phyloP scores from a whole-genome alignment of 352 stramenopile genomes.

The Phytophthora ohioensis region DNA sequence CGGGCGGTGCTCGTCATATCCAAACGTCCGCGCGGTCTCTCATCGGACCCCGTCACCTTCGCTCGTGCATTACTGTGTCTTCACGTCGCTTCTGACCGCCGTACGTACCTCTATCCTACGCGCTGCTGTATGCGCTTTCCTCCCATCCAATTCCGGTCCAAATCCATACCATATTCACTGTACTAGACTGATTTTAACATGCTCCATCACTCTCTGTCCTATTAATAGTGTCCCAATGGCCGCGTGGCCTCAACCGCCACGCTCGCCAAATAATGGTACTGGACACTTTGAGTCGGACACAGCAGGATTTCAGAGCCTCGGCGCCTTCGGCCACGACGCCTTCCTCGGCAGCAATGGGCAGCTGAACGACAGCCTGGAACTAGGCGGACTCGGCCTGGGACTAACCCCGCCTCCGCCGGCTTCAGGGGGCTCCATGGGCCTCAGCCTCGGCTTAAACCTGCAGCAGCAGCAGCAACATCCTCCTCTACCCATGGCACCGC shows the following conservation, averaged over 20 bases:
- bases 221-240: constrained; percentile 42
- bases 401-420: constrained; percentile 12
- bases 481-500: constrained; percentile 24
- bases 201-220: constrained; percentile 18
- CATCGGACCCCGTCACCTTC: not conserved
- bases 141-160: not conserved
- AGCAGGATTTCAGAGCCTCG: constrained; percentile 24
- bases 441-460: constrained; percentile 19
- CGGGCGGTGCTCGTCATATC: constrained; percentile 20
- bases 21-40: constrained; percentile 19
- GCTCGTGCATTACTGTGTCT: too few species aligned
- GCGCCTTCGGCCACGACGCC: constrained; percentile 29
- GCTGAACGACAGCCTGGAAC: constrained; percentile 20
- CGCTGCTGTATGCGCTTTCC: not conserved
- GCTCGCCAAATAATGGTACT: constrained; percentile 22
- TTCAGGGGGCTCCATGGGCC: constrained; percentile 13
- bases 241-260: constrained; percentile 41
- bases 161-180: not conserved
- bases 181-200: constrained; percentile 14
- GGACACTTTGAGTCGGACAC: constrained; percentile 37
- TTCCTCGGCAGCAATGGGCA: constrained; percentile 30
- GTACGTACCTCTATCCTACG: constrained; percentile 18
- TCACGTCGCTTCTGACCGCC: not conserved
- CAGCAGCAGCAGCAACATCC: constrained; percentile 20
- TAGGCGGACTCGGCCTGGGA: constrained; percentile 25